A percentile compares a stretch with the other conserved stretches of the same genome.
Conservation (phyloP, 768 basidiomycete genomes). For the Serendipita sp. region DNA sequence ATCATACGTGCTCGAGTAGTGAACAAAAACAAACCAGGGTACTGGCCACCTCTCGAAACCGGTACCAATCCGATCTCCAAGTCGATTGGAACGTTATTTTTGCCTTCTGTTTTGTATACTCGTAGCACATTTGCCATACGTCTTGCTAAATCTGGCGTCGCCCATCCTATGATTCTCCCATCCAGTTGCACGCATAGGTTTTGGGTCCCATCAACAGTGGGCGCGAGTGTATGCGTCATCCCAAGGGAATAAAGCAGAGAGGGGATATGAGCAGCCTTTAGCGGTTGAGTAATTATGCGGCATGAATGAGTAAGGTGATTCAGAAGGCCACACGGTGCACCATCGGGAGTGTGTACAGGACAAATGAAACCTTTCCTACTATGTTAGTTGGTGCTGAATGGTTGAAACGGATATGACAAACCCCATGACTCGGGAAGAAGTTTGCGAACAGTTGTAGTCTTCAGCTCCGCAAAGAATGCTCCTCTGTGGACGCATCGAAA, state of each 20-base stretch:
- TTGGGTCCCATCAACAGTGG: conserved; percentile 56
- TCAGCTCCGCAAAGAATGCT: conserved; percentile 96
- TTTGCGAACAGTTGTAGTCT: conserved; percentile 95
- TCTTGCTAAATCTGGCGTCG: conserved; percentile 50
- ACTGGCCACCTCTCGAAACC: conserved; percentile 81
- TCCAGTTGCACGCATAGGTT: conserved; percentile 90
- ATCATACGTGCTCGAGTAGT: conserved; percentile 83
- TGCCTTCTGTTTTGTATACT: conserved; percentile 86
- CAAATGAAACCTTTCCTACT: conserved; percentile 69
- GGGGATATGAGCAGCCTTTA: conserved; percentile 66
- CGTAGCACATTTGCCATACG: conserved; percentile 75
- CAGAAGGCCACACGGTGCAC: conserved; percentile 90
- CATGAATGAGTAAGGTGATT: conserved; percentile 93
- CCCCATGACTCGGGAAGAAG: conserved; percentile 97
- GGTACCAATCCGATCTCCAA: conserved; percentile 90
- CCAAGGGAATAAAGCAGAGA: conserved; percentile 70
- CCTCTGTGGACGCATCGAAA: conserved; percentile 98
- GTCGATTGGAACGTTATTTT: conserved; percentile 71
- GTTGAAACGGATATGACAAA: conserved; percentile 20
- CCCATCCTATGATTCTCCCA: conserved; percentile 90
- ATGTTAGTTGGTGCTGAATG: neutral
- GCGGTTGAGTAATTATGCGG: conserved; percentile 66
- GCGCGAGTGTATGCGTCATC: conserved; percentile 81
- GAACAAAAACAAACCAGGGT: conserved; percentile 91
- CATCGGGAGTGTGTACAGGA: conserved; percentile 97